Evolutionary conservation across 2,329 filamentous ascomycete species (phyloP), one percentile per base, ranked within the genome.

Genomic region (Blastomyces gilchristii): DNA sequence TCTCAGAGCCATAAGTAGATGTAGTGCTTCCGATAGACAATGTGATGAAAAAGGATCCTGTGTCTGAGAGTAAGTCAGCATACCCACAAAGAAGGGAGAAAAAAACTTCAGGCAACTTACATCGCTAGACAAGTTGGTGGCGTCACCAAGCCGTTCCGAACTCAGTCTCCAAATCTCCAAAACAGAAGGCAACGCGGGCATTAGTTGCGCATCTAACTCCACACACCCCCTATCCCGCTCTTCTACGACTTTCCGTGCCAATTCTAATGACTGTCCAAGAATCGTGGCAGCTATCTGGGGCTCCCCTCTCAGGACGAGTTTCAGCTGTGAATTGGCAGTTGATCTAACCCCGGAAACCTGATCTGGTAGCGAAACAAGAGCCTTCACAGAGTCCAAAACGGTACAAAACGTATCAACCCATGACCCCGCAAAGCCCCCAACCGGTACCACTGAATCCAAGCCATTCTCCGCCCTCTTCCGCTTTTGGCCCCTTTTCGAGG

Each of bases 151-250:
- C 39, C 70, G 70, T 54, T 69, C 71, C 8, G 74, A 76, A 49
- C 72, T 73, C 53, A 73, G 67, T 16, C 73, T 73, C 76, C 76
- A 78, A 25, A 78, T 62, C 12, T 74, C 73, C 14, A 77, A 63
- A 14, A 71, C 66, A 34, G 74, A 67, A 3, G 72, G 69, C 28
- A 76, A 66, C 5, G 74, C 71, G 45, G 72, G 72, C 3, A 76
- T 65, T 47, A 76, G 59, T 60, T 73, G 73, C 54, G 72, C 71
- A 34, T 22, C 37, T 7, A 45, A 52, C 25, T 54, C 34, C 16
- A 22, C 14, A 37, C 22, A n/a, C 1, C 52, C 39, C 45, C 47
- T 54, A 31, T 54, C 25, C 52, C 22, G 22, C 12, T 57, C 22
- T 7, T 18, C 43, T 11, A 62, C 49, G 18, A 34, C 49, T 39